phyloP scores from a whole-genome alignment of 2,329 filamentous ascomycete species.

The Penicillium sp. region DNA sequence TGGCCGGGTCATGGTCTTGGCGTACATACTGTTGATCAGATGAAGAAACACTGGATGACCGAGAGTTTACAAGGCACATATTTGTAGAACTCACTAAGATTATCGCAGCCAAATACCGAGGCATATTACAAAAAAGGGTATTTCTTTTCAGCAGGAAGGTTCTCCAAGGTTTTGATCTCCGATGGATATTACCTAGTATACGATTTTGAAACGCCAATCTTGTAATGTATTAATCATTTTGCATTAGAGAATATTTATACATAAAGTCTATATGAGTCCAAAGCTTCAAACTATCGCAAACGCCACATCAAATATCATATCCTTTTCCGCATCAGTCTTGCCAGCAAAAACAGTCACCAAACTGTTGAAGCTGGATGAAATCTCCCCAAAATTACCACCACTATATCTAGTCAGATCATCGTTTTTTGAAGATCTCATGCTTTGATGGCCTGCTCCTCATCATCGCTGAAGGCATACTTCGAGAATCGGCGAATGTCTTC shows the following conservation, averaged over 20 bases:
- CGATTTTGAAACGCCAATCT: too few relatives aligned
- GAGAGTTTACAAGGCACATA: too few relatives aligned
- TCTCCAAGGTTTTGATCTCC: too few relatives aligned
- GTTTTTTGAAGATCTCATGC: slow-evolving; percentile 9
- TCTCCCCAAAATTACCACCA: not conserved
- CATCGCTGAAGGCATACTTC: slow-evolving; percentile 70
- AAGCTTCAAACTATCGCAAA: slow-evolving; percentile 1
- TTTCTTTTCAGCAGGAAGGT: too few relatives aligned
- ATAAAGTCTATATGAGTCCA: not conserved
- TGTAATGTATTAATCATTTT: not conserved
- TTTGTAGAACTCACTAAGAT: too few relatives aligned
- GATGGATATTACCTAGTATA: too few relatives aligned
- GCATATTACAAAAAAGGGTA: too few relatives aligned
- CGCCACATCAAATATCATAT: not conserved
- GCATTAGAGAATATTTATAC: not conserved
- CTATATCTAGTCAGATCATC: not conserved
- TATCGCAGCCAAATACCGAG: too few relatives aligned
- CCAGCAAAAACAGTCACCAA: not conserved
- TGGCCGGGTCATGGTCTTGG: not conserved
- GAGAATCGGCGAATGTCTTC: slow-evolving; percentile 68
- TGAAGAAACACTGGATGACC: too few relatives aligned
- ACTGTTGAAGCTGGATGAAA: not conserved
- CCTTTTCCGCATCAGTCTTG: slow-evolving; percentile 8
- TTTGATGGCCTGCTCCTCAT: slow-evolving; percentile 48
- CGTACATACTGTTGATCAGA: too few relatives aligned